Conservation (phyloP, 1,284 basidiomycete species). For the Chalciporus sp. region DNA sequence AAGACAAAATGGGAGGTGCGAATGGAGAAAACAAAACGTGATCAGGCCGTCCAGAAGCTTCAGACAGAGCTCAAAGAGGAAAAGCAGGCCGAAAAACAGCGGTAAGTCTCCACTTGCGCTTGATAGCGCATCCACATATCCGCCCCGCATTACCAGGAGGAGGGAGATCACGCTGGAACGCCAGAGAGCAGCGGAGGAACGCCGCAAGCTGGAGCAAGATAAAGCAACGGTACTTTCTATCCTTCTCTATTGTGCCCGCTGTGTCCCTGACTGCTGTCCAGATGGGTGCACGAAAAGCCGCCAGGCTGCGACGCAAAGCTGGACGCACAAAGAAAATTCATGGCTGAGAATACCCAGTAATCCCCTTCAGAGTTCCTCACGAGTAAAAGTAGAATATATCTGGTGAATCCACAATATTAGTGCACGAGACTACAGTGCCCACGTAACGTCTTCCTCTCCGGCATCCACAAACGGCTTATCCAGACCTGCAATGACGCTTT, state of each 20-base stretch:
- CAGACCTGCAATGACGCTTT: slow-evolving; percentile 81
- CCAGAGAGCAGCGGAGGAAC: slow-evolving; percentile 71
- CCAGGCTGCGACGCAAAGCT: slow-evolving; percentile 66
- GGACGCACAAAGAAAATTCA: slow-evolving; percentile 80
- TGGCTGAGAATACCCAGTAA: slow-evolving; percentile 44
- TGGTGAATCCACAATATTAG: slow-evolving; percentile 3
- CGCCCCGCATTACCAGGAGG: slow-evolving; percentile 44
- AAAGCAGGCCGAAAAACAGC: slow-evolving; percentile 64
- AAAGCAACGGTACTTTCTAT: slow-evolving; percentile 57
- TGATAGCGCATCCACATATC: slow-evolving; percentile 8
- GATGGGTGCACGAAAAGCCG: slow-evolving; percentile 80
- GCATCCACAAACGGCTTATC: slow-evolving; percentile 85
- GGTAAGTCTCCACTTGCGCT: slow-evolving; percentile 41
- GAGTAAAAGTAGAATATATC: slow-evolving; percentile 5
- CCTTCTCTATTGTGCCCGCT: slow-evolving; percentile 4
- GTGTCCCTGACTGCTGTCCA: slow-evolving; percentile 31
- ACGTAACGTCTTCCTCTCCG: slow-evolving; percentile 80
- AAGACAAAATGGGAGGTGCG: slow-evolving; percentile 72
- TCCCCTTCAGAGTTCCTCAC: not conserved
- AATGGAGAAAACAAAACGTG: slow-evolving; percentile 67
- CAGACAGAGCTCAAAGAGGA: slow-evolving; percentile 74
- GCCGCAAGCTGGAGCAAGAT: slow-evolving; percentile 67
- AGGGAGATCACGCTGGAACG: slow-evolving; percentile 69
- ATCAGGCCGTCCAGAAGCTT: slow-evolving; percentile 69
- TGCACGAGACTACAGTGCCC: slow-evolving; percentile 61